phyloP scores from a whole-genome alignment of 2,329 filamentous ascomycete species.

The Bipolaris bicolor region DNA sequence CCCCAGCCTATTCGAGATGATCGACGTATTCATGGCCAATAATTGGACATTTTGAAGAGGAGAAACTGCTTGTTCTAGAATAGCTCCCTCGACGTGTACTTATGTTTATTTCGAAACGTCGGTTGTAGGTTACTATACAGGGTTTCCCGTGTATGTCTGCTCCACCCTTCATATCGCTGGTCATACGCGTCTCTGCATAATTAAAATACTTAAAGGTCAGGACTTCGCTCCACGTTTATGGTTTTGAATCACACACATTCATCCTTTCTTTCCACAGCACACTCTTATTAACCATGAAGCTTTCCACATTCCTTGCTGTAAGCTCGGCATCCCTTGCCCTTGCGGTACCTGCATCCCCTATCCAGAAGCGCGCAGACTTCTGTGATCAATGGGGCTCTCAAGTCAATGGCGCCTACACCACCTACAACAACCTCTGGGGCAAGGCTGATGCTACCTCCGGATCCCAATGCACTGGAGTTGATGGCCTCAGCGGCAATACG shows the following conservation, averaged over 20 bases:
- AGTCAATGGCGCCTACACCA: constrained; percentile 39
- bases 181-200: background rate
- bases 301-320: constrained; percentile 32
- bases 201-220: constrained; percentile 20
- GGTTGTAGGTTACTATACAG: constrained; percentile 7
- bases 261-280: background rate
- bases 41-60: constrained; percentile 5
- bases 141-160: constrained; percentile 13
- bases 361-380: constrained; percentile 43
- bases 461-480: constrained; percentile 55
- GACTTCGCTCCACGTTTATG: constrained; percentile 9
- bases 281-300: constrained; percentile 33
- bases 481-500: constrained; percentile 45
- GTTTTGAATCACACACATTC: background rate
- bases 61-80: constrained; percentile 7
- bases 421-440: constrained; percentile 56
- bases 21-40: constrained; percentile 3
- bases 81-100: constrained; percentile 6
- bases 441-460: constrained; percentile 49
- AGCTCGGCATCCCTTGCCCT: constrained; percentile 38
- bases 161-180: constrained; percentile 15
- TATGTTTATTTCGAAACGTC: constrained; percentile 14
- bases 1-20: background rate
- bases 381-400: constrained; percentile 43
- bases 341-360: constrained; percentile 34